phyloP scores from a whole-genome alignment of 176 grass and related monocot species.

The Oryza rufipogon region DNA sequence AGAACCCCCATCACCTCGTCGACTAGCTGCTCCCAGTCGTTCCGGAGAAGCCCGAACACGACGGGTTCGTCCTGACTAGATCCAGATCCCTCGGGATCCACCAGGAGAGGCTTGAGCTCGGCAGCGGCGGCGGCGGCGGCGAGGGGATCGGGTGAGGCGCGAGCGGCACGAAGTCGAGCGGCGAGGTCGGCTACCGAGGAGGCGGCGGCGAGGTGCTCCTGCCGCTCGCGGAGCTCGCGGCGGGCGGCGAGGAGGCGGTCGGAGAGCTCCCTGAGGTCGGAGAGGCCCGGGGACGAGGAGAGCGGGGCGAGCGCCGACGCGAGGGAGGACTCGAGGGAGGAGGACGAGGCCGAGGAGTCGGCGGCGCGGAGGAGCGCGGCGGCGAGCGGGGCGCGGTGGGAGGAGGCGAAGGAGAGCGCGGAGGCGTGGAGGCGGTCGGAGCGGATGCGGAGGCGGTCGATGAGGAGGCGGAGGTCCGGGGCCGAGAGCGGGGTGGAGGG shows the following conservation, averaged over 20 bases:
- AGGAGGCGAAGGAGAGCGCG: constrained; percentile 70
- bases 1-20: constrained; percentile 60
- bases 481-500: constrained; percentile 84
- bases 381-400: constrained; percentile 64
- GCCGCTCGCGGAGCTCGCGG: constrained; percentile 67
- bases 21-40: constrained; percentile 72
- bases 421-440: constrained; percentile 74
- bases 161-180: constrained; percentile 56
- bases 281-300: constrained; percentile 63
- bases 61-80: constrained; percentile 52
- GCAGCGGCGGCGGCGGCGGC: constrained; percentile 49
- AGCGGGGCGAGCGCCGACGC: constrained; percentile 61
- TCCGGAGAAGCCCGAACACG: constrained; percentile 73
- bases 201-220: constrained; percentile 66
- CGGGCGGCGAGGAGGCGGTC: constrained; percentile 61
- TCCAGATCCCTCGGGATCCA: constrained; percentile 31
- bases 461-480: constrained; percentile 89
- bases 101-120: constrained; percentile 56
- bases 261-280: constrained; percentile 66
- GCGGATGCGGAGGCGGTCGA: constrained; percentile 85
- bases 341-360: constrained; percentile 41
- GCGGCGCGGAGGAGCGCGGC: constrained; percentile 57
- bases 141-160: constrained; percentile 56
- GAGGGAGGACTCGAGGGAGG: constrained; percentile 49
- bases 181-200: constrained; percentile 52